Base-by-base conservation (phyloP, 495 filamentous ascomycete genomes). In the Penicillium paxilli region DNA sequence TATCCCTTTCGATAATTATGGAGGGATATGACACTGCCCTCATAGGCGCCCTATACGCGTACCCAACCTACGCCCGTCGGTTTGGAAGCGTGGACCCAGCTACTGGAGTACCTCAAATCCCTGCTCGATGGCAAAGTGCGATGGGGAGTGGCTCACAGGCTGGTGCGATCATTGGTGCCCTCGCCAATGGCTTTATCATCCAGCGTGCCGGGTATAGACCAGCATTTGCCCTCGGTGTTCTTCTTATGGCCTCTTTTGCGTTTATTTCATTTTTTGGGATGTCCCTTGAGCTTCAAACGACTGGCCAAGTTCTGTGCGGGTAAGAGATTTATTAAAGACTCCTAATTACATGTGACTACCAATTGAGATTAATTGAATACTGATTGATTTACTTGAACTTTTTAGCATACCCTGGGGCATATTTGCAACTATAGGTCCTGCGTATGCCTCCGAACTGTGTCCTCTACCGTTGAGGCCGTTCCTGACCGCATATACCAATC, bases 211-310 rank as follows among this genome's bases (percentile, higher is more conserved):
- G 80, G 0, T 73, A 77, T 49, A 67, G 68, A 44, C 82, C 81
- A 44, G 76, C 87, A 2, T 64, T 87, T 44, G 76, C 87, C 61
- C 85, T 83, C 45, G 84, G 83, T 28, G 62, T 82, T 3, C 44
- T 70, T 5, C 30, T 69, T n/a, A 67, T 80, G 22, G 63, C 81
- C 9, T 71, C 84, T n/a, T 86, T 87, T 63, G 83, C 82, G 11
- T 75, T 81, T 22, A 79, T 90, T 54, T 83, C 85, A 60, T 88
- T 88, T 68, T 87, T 84, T 17, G 85, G 84, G 1, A 77, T 81
- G 40, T 79, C 71, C 49, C 76, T 87, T 2, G 71, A 78, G 41
- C 70, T 76, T 5, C 77, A 88, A 24, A 77, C 84, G 32, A 76
- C 81, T 24, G 85, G 81, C 3, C 85, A 87, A 65, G 81, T 88